Evolutionary conservation across 306 rosid genomes (phyloP).

Genomic region (Sesbania bispinosa): DNA sequence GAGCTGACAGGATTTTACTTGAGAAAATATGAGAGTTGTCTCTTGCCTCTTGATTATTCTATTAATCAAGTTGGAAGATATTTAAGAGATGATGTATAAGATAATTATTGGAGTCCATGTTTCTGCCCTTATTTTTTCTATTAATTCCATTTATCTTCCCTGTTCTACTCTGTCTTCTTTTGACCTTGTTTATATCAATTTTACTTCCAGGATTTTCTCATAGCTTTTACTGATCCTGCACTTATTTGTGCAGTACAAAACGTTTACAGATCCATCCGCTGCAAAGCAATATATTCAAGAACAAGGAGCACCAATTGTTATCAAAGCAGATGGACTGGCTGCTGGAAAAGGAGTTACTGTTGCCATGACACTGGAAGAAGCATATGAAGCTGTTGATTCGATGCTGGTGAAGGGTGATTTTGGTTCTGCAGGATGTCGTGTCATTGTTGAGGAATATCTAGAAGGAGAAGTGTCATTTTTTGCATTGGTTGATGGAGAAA

Average conservation of each 20-base stretch:
- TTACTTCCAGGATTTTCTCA: background rate
- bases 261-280: constrained; percentile 67
- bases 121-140: background rate
- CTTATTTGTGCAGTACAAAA: constrained; percentile 67
- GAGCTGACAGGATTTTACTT: background rate
- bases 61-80: background rate
- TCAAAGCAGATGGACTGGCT: constrained; percentile 96
- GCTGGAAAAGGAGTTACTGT: constrained; percentile 96
- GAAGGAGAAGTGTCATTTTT: constrained; percentile 97
- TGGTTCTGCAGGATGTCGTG: constrained; percentile 85
- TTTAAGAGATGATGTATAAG: background rate
- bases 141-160: constrained; percentile 3
- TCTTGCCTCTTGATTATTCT: constrained; percentile 6
- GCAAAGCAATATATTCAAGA: constrained; percentile 83
- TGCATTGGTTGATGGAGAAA: constrained; percentile 91
- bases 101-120: constrained; percentile 4
- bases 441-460: constrained; percentile 81
- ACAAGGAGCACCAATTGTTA: constrained; percentile 84
- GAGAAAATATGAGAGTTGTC: background rate
- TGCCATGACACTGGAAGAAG: constrained; percentile 73
- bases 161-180: background rate
- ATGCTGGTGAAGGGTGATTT: constrained; percentile 85
- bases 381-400: constrained; percentile 87
- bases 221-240: constrained; percentile 12
- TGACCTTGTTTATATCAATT: background rate